Evolutionary conservation across 75 land plant genomes (phyloP), one percentile per base, ranked within the genome.

Genomic region (Sequoia sempervirens): DNA sequence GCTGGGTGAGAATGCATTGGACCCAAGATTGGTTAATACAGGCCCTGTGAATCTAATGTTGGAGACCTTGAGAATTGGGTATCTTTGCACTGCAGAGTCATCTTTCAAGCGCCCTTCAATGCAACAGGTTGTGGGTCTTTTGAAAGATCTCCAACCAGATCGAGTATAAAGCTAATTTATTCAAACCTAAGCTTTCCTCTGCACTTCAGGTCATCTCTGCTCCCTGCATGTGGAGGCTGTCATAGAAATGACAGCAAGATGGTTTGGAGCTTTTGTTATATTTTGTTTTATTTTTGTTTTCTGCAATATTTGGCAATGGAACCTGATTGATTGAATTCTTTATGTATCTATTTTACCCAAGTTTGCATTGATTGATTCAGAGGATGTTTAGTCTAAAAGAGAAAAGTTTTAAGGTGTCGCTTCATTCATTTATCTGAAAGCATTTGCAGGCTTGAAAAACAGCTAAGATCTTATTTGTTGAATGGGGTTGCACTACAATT

Each of bases 41-140:
- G 94, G 90, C 68, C 86, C 87, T 14, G 88, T 37, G 47, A 84
- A 74, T n/a, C 89, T 93, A 88, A 89, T 94, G 93, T 89, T 88
- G 76, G 96, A 94, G 86, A 76, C 83, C 12, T 84, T 97, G 43
- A 83, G 94, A 56, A 91, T 97, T 36, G 96, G 90, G 41, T 97
- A 93, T 84, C 87, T 97, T 12, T 97, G 99, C 88, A 97, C 99
- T 56, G 98, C 99, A 0, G 94, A 93, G 86, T 40, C 84, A 40
- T 90, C 96, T 3, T 81, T 85, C 37, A 97, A 97, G 87, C 88
- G 99, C 64, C 99, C 99, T 47, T 91, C 95, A 0, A 97, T 97
- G 95, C 95, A 93, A 81, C 98, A 97, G 86, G 92, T 97, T 1
- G 91, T 97, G 18, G 99, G 98, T 17, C 83, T 97, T 81, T 88